Base-by-base conservation (phyloP, 2,329 filamentous ascomycete genomes). In the Phyllosticta citrichinensis region DNA sequence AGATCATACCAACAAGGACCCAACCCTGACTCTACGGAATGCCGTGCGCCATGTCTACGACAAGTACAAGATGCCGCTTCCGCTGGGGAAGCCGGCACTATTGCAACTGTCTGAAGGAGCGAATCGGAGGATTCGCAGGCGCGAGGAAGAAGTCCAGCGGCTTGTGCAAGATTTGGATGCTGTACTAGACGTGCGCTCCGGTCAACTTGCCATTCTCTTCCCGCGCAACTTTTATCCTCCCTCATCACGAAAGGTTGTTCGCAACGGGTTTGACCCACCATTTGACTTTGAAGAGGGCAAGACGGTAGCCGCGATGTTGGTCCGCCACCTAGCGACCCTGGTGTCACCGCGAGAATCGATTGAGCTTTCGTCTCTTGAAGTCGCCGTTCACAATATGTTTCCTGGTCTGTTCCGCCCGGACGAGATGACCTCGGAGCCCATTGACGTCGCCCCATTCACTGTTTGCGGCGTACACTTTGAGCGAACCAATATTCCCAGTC, bases 1-100 rank as follows among this genome's bases (percentile, higher is more conserved):
- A 70, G 94, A 99, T 70, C 76, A 79, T 52, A 97, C 92, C 1
- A 99, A 99, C 69, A 73, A 79, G 17, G 88, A 97, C 67, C 81
- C 79, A 9, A 91, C 86, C 0, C 75, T 95, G 62, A 96, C 94
- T 0, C 75, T 81, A 53, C 83, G 94, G 47, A 99, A 99, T 68
- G 86, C 93, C 0, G 79, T 97, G 47, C 84, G 93, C 33, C 77
- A 87, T 70, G 71, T 96, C 52, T 79, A 83, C 20, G 75, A 78
- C 25, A 74, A 80, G 4, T 74, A 86, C 62, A 68, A 72, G 2
- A 75, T 97, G 3, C 93, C 94, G 0, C 71, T 71, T 10, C 90
- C 91, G 0, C 75, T 97, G 2, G 83, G 83, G 63, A 84, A 85
- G 60, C 76, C 81, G 0, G 78, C 83, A 0, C 79, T 97, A 5